These are phyloP conservation scores for Zygoascus bituminiphila DNA, from an alignment of 805 yeast species.

Conservation along the genomic window DNA sequence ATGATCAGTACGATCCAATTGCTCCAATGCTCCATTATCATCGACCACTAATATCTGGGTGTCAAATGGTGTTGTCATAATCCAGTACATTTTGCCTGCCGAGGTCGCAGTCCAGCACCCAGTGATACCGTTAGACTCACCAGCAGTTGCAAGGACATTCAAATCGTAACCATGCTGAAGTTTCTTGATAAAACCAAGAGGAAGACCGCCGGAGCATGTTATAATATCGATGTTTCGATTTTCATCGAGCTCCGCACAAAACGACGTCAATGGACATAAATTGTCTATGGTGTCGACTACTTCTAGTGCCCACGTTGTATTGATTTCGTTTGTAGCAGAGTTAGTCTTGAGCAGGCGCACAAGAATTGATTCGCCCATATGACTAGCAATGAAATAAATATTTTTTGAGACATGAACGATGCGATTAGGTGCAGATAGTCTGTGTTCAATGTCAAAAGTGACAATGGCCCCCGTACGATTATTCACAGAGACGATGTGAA, in stretches of 20 bases:
- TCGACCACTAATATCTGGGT: not conserved
- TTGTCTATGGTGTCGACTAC: not conserved
- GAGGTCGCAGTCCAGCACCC: not conserved
- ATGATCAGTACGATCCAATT: not conserved
- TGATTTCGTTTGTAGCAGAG: not conserved
- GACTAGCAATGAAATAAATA: not conserved
- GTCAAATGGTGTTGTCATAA: not conserved
- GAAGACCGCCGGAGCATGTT: slow-evolving; percentile 2
- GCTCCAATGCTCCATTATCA: not conserved
- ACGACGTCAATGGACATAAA: not conserved
- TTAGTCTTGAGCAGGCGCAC: not conserved
- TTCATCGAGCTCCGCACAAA: not conserved
- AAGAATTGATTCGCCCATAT: not conserved
- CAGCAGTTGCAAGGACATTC: not conserved
- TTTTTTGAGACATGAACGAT: not conserved
- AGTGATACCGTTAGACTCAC: not conserved
- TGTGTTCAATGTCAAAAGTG: not conserved
- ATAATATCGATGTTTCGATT: not conserved
- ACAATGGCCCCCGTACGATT: not conserved
- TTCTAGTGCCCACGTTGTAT: not conserved
- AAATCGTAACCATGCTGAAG: not conserved
- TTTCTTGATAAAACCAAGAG: not conserved
- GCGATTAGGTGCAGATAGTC: not conserved
- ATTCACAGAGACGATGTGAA: not conserved
- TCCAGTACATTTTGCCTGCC: not conserved